Base-by-base conservation (phyloP, 1,139 yeast species). In the Taiozyma sp. region DNA sequence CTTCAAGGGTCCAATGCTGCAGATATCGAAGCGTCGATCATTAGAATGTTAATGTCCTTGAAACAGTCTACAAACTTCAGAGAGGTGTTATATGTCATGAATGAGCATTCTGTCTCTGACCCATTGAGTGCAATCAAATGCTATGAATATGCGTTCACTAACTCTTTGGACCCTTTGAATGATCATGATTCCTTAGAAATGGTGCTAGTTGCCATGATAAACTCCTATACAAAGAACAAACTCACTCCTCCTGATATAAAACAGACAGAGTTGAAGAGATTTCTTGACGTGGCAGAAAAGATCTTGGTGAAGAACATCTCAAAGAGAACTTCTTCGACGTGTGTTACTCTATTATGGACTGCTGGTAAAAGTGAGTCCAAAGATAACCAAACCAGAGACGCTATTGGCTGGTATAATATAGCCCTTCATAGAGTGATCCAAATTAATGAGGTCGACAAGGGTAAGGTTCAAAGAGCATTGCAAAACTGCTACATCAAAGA, bases 341-440 rank as follows among this genome's bases (percentile, higher is more conserved):
- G 62, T 0, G 54, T 63, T 4, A 62, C 70, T 1, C 51, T 68
- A 39, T 44, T 69, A n/a, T 69, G 71, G 71, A 68, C 66, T n/a
- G 52, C 54, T 22, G 70, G 69, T 0, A 63, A 63, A 43, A 50
- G 52, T 14, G 53, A 52, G 9, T 50, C 53, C 39, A 67, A 68
- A 40, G 53, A 50, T 4, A 47, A 43, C 1, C 48, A 55, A 9
- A 55, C 45, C 41, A 29, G 46, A 2, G 59, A 59, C 14, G 62
- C 68, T 0, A 40, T 62, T 3, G 49, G 47, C 1, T 69, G 72
- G 70, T 60, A 66, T 26, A 50, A 58, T 3, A 42, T 63, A n/a
- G 60, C 66, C 14, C 49, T 61, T 8, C 61, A 62, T 35, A 56
- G 67, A 28, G 42, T 66, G 5, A 53, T 68, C 2, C 54, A 49